Conservation (phyloP, 1,139 yeast genomes). For the Candida sp. region DNA sequence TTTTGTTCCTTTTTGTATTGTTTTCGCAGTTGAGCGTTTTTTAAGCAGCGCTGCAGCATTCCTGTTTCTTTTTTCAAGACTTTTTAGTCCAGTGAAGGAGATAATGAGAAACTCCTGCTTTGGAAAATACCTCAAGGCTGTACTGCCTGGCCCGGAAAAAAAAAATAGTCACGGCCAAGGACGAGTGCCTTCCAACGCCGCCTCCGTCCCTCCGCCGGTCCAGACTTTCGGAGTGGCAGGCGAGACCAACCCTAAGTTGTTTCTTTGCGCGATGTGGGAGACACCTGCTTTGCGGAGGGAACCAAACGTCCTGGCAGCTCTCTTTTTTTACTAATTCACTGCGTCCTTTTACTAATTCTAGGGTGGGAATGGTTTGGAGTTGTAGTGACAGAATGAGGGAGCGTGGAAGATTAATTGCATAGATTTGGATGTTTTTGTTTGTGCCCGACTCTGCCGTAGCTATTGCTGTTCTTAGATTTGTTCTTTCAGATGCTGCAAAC, state of each 20-base stretch:
- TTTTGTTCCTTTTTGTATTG: not conserved
- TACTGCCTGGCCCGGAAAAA: no score
- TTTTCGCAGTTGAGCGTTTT: no score
- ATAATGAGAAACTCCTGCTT: not conserved
- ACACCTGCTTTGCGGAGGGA: no score
- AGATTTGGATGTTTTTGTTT: not conserved
- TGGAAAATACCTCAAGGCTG: not conserved
- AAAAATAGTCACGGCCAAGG: not conserved
- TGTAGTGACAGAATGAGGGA: not conserved
- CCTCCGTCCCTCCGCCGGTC: no score
- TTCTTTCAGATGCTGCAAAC: not conserved
- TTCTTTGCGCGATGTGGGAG: no score
- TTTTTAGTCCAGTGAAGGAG: not conserved
- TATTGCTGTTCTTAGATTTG: not conserved
- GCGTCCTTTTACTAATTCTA: not conserved
- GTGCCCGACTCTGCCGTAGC: slow-evolving; percentile 2
- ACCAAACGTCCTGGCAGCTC: no score
- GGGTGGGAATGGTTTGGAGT: not conserved
- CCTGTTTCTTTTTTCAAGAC: no score
- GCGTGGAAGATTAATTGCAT: not conserved
- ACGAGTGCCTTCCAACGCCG: not conserved
- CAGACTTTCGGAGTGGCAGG: no score
- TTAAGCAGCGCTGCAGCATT: no score
- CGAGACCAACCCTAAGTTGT: not conserved
- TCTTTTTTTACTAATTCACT: not conserved